Evolutionary conservation across 140 eudicot species (phyloP).

Genomic region (Cichorium intybus): DNA sequence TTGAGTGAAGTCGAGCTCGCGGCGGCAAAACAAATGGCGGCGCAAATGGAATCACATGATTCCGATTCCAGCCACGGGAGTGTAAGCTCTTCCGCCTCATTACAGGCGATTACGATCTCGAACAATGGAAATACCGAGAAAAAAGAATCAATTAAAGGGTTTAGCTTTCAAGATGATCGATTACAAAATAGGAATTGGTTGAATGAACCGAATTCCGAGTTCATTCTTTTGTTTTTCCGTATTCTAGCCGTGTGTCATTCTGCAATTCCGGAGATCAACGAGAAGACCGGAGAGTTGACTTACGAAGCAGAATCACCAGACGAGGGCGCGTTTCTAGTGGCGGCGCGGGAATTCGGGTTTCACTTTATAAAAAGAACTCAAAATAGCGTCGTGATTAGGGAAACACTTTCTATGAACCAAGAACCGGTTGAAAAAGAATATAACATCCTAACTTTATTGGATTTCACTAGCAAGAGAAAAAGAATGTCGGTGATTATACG

Average conservation of each 20-base stretch:
- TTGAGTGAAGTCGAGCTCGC: slow-evolving; percentile 63
- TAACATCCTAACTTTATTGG: slow-evolving; percentile 52
- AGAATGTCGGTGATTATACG: slow-evolving; percentile 69
- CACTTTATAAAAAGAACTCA: slow-evolving; percentile 61
- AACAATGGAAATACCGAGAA: slow-evolving; percentile 22
- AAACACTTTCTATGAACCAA: slow-evolving; percentile 35
- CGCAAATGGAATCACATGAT: slow-evolving; percentile 28
- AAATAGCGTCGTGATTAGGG: slow-evolving; percentile 44
- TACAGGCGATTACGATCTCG: slow-evolving; percentile 31
- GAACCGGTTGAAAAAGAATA: slow-evolving; percentile 40
- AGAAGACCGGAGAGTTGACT: slow-evolving; percentile 36
- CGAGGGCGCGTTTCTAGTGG: slow-evolving; percentile 64
- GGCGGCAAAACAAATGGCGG: slow-evolving; percentile 46
- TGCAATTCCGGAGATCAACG: slow-evolving; percentile 58
- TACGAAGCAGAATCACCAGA: slow-evolving; percentile 87
- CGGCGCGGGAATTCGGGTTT: slow-evolving; percentile 76
- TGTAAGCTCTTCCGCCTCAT: background rate
- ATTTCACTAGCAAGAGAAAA: slow-evolving; percentile 74
- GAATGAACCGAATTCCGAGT: slow-evolving; percentile 42
- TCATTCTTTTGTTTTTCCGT: slow-evolving; percentile 49
- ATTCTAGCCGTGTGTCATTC: slow-evolving; percentile 70
- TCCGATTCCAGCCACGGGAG: slow-evolving; percentile 11
- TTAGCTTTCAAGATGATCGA: slow-evolving; percentile 55
- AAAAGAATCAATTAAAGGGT: slow-evolving; percentile 40
- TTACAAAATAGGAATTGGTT: slow-evolving; percentile 52